A percentile compares a stretch with the other conserved stretches of the same genome.
Conservation (phyloP, 2,329 filamentous ascomycete species). For the Fusarium armeniacum region DNA sequence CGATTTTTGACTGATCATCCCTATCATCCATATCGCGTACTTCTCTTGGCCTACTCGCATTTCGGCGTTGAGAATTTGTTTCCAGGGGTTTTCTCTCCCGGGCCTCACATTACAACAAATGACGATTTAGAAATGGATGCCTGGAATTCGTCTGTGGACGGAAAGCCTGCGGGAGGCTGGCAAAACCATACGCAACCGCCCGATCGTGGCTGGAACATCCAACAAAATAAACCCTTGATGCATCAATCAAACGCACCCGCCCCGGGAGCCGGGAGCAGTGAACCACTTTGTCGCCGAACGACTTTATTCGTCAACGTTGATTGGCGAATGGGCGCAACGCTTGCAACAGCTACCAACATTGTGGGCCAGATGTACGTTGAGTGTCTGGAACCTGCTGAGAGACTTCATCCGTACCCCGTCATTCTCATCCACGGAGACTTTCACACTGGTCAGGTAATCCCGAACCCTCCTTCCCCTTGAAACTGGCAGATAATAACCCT, state of each 20-base stretch:
- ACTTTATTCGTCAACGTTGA: constrained; percentile 50
- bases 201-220: background rate
- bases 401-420: constrained; percentile 45
- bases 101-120: background rate
- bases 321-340: constrained; percentile 35
- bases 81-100: constrained; percentile 9
- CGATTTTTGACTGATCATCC: background rate
- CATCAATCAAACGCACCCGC: background rate
- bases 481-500: background rate
- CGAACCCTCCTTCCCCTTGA: too few relatives aligned
- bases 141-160: background rate
- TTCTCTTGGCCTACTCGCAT: background rate
- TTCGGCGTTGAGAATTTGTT: background rate
- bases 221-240: background rate
- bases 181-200: background rate
- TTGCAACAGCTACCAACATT: constrained; percentile 34
- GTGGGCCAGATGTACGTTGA: constrained; percentile 57
- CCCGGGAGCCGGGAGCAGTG: background rate
- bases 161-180: background rate
- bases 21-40: background rate
- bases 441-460: constrained; percentile 53
- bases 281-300: constrained; percentile 32
- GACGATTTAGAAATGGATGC: constrained; percentile 9
- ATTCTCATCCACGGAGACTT: constrained; percentile 56
- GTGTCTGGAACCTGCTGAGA: constrained; percentile 43